Conservation (phyloP, 108 stramenopile species). For the Nannochloropsis salina region DNA sequence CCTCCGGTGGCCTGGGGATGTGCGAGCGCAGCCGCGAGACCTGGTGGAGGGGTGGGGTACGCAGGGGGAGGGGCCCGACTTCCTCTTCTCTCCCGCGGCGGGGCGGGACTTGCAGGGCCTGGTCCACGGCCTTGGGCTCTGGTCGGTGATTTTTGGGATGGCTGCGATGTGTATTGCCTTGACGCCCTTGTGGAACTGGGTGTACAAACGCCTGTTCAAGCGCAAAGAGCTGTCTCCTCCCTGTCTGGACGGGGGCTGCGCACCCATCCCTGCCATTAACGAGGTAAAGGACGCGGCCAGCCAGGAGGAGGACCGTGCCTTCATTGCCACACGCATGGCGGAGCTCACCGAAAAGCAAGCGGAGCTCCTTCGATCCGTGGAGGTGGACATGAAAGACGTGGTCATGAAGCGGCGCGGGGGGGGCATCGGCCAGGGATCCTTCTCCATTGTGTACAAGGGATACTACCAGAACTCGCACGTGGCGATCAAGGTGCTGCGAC, state of each 20-base stretch:
- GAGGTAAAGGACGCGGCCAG: constrained; percentile 12
- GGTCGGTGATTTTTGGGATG: background rate
- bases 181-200: background rate
- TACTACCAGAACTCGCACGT: constrained; percentile 10
- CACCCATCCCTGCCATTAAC: background rate
- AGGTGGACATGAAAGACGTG: constrained; percentile 2
- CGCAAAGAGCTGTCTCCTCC: background rate
- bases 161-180: background rate
- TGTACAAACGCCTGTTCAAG: background rate
- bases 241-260: background rate
- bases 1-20: background rate
- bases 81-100: background rate
- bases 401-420: background rate
- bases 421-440: constrained; percentile 1
- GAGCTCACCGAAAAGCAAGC: background rate
- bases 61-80: background rate
- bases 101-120: background rate
- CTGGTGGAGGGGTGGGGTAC: background rate
- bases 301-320: background rate
- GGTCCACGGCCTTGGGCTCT: background rate
- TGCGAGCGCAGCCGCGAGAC: background rate
- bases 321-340: background rate
- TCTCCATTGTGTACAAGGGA: background rate
- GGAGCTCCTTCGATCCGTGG: background rate
- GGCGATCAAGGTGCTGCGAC: background rate